A percentile compares a stretch with the other conserved stretches of the same genome.
These are phyloP conservation scores for Viridothelium virens DNA, from an alignment of 495 filamentous ascomycete species.

Conservation along the genomic window DNA sequence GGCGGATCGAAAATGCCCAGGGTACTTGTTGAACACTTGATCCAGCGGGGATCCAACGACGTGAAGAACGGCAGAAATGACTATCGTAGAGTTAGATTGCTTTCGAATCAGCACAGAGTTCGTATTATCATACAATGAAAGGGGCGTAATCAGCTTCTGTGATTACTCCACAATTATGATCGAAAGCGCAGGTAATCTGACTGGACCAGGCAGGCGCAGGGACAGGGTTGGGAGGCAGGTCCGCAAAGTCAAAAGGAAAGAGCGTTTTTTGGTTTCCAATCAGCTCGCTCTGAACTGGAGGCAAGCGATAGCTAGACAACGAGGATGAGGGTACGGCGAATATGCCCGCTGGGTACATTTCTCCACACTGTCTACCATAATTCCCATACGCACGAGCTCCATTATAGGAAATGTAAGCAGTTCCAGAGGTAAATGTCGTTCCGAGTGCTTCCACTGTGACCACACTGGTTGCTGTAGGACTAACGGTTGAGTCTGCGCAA, in stretches of 20 bases:
- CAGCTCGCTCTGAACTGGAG: neutral
- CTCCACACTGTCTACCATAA: neutral
- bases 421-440: conserved; percentile 4
- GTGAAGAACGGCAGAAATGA: neutral
- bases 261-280: neutral
- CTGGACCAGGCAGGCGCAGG: conserved; percentile 13
- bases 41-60: neutral
- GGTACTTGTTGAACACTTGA: neutral
- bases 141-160: conserved; percentile 2
- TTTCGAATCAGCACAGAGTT: neutral
- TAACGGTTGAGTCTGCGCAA: neutral
- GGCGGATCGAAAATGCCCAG: neutral
- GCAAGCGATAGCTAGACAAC: neutral
- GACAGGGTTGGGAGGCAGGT: conserved; percentile 17
- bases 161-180: neutral
- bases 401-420: neutral
- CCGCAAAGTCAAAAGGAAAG: conserved; percentile 12
- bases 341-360: neutral
- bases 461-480: neutral
- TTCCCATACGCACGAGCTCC: neutral
- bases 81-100: neutral
- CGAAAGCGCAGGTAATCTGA: conserved; percentile 4
- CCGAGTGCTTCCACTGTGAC: neutral
- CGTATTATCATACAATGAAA: neutral
- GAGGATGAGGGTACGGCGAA: neutral